A percentile compares a stretch with the other conserved stretches of the same genome.
Evolutionary conservation across 2,329 filamentous ascomycete species (phyloP).

Genomic region (Pseudocercospora ulei): DNA sequence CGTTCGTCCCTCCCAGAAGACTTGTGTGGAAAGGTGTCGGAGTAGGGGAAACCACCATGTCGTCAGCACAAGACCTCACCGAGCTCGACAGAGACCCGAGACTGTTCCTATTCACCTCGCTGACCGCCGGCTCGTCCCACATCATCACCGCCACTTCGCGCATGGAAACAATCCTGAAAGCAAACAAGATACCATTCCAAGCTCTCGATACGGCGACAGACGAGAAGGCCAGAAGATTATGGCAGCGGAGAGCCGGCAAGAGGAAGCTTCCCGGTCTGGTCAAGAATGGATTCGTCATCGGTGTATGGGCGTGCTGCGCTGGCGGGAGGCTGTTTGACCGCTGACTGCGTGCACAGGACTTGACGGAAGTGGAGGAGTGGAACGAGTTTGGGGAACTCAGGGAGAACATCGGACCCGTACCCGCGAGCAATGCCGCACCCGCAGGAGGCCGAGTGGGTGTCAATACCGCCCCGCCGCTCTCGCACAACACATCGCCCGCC

Average conservation of each 20-base stretch:
- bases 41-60: slow-evolving; percentile 11
- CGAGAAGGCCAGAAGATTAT: slow-evolving; percentile 77
- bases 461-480: slow-evolving; percentile 25
- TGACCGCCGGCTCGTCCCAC: slow-evolving; percentile 89
- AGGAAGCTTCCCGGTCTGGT: slow-evolving; percentile 83
- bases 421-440: slow-evolving; percentile 27
- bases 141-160: slow-evolving; percentile 93
- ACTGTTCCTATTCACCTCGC: slow-evolving; percentile 90
- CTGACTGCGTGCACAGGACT: slow-evolving; percentile 51
- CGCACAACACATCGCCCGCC: slow-evolving; percentile 10
- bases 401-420: slow-evolving; percentile 59
- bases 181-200: slow-evolving; percentile 88
- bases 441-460: slow-evolving; percentile 26
- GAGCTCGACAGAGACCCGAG: slow-evolving; percentile 41
- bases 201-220: slow-evolving; percentile 86
- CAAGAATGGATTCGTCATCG: slow-evolving; percentile 74
- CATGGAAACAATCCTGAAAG: slow-evolving; percentile 89
- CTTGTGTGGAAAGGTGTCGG: neutral
- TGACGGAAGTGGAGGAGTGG: slow-evolving; percentile 94
- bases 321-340: neutral
- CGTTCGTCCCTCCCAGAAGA: too few species aligned
- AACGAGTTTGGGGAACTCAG: slow-evolving; percentile 96
- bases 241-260: slow-evolving; percentile 72
- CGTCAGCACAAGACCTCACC: slow-evolving; percentile 34
- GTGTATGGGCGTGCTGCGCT: slow-evolving; percentile 50